Conservation (phyloP, 164 flowering plant species). For the Liquidambar formosana region DNA sequence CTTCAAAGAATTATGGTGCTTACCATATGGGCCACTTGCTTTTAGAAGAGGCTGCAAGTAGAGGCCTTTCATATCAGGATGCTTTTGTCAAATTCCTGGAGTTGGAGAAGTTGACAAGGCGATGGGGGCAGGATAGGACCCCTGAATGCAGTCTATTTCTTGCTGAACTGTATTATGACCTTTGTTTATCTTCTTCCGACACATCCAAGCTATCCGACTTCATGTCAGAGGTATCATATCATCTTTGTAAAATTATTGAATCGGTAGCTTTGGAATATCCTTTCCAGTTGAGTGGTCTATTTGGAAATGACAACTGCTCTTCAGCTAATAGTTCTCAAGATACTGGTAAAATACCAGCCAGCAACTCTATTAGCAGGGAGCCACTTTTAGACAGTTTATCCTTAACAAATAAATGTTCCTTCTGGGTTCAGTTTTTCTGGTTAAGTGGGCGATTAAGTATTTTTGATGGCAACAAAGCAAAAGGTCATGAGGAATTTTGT, state of each 20-base stretch:
- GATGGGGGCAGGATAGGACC: slow-evolving; percentile 71
- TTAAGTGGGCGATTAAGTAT: slow-evolving; percentile 73
- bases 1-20: slow-evolving; percentile 77
- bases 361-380: slow-evolving; percentile 12
- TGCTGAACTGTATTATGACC: slow-evolving; percentile 81
- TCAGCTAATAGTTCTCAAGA: slow-evolving; percentile 16
- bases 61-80: slow-evolving; percentile 46
- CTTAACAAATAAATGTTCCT: slow-evolving; percentile 38
- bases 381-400: slow-evolving; percentile 20
- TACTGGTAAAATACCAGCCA: slow-evolving; percentile 11
- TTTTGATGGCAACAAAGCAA: slow-evolving; percentile 63
- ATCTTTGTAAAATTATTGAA: slow-evolving; percentile 87
- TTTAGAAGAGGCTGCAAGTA: slow-evolving; percentile 63
- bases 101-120: slow-evolving; percentile 80
- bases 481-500: slow-evolving; percentile 66
- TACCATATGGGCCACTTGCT: slow-evolving; percentile 82
- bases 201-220: slow-evolving; percentile 38
- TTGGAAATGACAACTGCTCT: slow-evolving; percentile 21
- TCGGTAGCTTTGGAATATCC: slow-evolving; percentile 64
- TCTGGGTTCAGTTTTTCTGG: slow-evolving; percentile 91
- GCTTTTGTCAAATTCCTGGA: slow-evolving; percentile 62
- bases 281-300: slow-evolving; percentile 20
- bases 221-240: slow-evolving; percentile 68
- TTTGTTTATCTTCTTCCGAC: slow-evolving; percentile 51
- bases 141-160: slow-evolving; percentile 85